Base-by-base conservation (phyloP, 2,329 filamentous ascomycete species). In the Neofusicoccum umdonicola region DNA sequence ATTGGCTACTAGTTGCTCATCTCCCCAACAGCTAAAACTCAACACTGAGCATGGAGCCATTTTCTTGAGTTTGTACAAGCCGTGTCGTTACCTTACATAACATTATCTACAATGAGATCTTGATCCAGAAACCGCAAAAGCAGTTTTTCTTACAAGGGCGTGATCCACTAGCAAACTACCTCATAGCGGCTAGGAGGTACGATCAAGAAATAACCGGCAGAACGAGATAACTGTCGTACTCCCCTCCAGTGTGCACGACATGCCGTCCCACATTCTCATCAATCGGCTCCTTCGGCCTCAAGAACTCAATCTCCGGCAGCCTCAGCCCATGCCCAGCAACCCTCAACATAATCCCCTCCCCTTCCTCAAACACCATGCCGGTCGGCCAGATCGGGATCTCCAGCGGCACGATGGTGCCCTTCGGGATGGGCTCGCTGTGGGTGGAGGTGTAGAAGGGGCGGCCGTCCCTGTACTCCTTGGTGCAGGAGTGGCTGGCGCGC, bases 321-420 rank as follows among this genome's bases (percentile, higher is more conserved):
- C 62, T 12, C 41, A 64, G n/a, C 5, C 42, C 51, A 19, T 57
- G 41, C 3, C 62, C 62, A 0, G 62, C 62, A 48, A 64, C 42
- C 22, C 62, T 48, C 27, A 64, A 11, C 62, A 57, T 7, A 4
- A 64, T 17, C 9, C 62, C 51, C 66, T 82, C 79, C 0, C 78
- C 80, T 5, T 72, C 76, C 2, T 82, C 79, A 68, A 79, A 83
- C 31, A 81, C 77, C 0, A 82, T 74, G 0, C 81, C 81, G 71
- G 80, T 78, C 0, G 77, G 75, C 81, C 80, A 83, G 13, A 83
- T 79, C 0, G 79, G 79, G 65, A 84, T 83, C 54, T 83, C 80
- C 3, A 83, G 69, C 67, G 77, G 76, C 4, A 82, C 79, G 15
- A 83, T 69, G 3, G 76, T 70, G 0, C 81, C 81, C 0, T 73